Conservation (phyloP, 2,329 filamentous ascomycete genomes). For the Colletotrichum sp. region DNA sequence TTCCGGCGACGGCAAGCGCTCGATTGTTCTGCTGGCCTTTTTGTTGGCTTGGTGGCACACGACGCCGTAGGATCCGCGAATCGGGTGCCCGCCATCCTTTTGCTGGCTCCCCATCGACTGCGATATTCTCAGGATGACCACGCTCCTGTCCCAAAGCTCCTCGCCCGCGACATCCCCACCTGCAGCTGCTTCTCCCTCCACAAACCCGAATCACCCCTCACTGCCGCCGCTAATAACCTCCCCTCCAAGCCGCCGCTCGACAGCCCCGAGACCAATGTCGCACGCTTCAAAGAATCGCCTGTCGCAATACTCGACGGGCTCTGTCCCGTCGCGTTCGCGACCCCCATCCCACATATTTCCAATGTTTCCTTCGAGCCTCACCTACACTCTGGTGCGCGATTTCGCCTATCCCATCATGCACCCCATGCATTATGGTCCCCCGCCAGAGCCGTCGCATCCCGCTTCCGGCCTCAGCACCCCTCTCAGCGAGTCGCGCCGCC, state of each 20-base stretch:
- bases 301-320: slow-evolving; percentile 81
- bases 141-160: slow-evolving; percentile 63
- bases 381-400: slow-evolving; percentile 92
- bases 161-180: slow-evolving; percentile 60
- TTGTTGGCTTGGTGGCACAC: slow-evolving; percentile 11
- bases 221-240: slow-evolving; percentile 64
- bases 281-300: slow-evolving; percentile 82
- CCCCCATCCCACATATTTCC: slow-evolving; percentile 84
- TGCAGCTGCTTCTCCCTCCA: slow-evolving; percentile 45
- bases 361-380: slow-evolving; percentile 81
- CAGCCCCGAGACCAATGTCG: slow-evolving; percentile 70
- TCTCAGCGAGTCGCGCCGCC: slow-evolving; percentile 75
- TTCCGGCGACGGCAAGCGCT: neutral
- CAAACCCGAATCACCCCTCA: slow-evolving; percentile 58
- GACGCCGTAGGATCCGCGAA: slow-evolving; percentile 18
- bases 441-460: slow-evolving; percentile 72
- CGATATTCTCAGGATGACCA: slow-evolving; percentile 42
- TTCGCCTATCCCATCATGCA: slow-evolving; percentile 88
- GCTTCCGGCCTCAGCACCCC: slow-evolving; percentile 85
- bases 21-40: neutral
- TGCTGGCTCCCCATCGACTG: slow-evolving; percentile 24
- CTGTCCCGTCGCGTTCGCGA: slow-evolving; percentile 73
- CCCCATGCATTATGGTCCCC: slow-evolving; percentile 93
- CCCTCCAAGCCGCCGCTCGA: slow-evolving; percentile 62
- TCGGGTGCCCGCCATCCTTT: slow-evolving; percentile 28